These are phyloP conservation scores for Ophiostoma sp. DNA, from an alignment of 2,329 filamentous ascomycete genomes.

Conservation along the genomic window DNA sequence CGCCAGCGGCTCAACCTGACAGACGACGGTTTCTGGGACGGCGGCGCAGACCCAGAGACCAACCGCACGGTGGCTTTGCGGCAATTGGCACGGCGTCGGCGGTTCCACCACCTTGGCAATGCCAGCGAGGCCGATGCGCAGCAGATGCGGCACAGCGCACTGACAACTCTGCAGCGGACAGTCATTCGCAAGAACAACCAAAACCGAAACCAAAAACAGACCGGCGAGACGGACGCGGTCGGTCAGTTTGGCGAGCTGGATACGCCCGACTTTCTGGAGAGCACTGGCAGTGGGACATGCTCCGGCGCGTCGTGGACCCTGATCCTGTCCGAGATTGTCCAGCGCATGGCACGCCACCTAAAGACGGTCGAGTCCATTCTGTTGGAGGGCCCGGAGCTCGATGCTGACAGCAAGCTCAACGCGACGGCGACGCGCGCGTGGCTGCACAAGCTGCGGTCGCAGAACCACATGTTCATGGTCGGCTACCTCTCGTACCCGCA, in stretches of 20 bases:
- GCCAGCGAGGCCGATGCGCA: conserved; percentile 34
- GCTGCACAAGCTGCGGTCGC: conserved; percentile 34
- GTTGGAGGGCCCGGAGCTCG: conserved; percentile 24
- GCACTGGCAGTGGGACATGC: conserved; percentile 28
- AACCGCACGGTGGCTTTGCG: conserved; percentile 32
- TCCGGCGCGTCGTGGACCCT: conserved; percentile 43
- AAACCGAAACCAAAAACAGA: neutral
- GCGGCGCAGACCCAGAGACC: neutral
- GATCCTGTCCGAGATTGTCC: conserved; percentile 41
- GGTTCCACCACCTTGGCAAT: conserved; percentile 36
- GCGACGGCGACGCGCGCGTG: conserved; percentile 31
- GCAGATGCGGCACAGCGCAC: conserved; percentile 34
- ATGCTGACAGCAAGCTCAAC: conserved; percentile 28
- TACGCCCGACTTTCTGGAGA: neutral
- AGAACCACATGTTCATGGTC: conserved; percentile 42
- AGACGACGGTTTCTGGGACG: conserved; percentile 37
- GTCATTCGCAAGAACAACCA: conserved; percentile 23
- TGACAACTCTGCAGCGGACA: conserved; percentile 32
- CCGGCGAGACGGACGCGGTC: neutral
- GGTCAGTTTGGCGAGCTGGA: neutral
- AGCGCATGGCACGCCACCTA: conserved; percentile 36
- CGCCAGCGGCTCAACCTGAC: conserved; percentile 40
- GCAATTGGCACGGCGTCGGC: conserved; percentile 36
- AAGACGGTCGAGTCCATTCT: conserved; percentile 33
- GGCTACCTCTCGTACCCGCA: conserved; percentile 43